Percentiles rank a stretch among this genome's conserved stretches.
These are phyloP conservation scores for Nakazawaea populi DNA, from an alignment of 805 yeast species.

Conservation along the genomic window DNA sequence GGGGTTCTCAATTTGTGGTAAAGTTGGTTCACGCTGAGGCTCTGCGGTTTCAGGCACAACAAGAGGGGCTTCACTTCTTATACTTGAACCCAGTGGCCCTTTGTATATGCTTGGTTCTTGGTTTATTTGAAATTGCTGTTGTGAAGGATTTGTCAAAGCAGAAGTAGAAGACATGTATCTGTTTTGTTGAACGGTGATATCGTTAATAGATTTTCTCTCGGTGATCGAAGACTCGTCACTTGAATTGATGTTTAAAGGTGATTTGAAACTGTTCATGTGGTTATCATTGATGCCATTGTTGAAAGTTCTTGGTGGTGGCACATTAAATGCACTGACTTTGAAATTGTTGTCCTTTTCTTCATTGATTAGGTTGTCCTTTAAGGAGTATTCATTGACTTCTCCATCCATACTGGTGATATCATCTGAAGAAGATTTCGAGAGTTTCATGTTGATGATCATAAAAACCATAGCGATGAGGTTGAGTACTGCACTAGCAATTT, in stretches of 20 bases:
- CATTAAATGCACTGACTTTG: not conserved
- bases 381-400: not conserved
- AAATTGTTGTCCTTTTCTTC: not conserved
- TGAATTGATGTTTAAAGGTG: not conserved
- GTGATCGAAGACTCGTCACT: conserved; percentile 9
- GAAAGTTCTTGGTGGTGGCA: conserved; percentile 6
- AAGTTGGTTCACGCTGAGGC: conserved; percentile 10
- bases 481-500: conserved; percentile 60
- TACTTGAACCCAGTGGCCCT: conserved; percentile 8
- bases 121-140: not conserved
- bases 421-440: conserved; percentile 7
- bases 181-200: conserved; percentile 9
- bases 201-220: conserved; percentile 14
- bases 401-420: conserved; percentile 14
- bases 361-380: not conserved
- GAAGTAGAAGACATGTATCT: conserved; percentile 9
- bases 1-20: conserved; percentile 12
- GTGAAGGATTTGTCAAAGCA: conserved; percentile 5
- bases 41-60: conserved; percentile 4
- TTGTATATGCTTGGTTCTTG: not conserved
- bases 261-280: not conserved
- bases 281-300: not conserved
- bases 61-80: conserved; percentile 6
- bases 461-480: conserved; percentile 47
- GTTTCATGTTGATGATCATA: conserved; percentile 32